phyloP scores from a whole-genome alignment of 208 protist species.

The Trypanosoma scelopori region DNA sequence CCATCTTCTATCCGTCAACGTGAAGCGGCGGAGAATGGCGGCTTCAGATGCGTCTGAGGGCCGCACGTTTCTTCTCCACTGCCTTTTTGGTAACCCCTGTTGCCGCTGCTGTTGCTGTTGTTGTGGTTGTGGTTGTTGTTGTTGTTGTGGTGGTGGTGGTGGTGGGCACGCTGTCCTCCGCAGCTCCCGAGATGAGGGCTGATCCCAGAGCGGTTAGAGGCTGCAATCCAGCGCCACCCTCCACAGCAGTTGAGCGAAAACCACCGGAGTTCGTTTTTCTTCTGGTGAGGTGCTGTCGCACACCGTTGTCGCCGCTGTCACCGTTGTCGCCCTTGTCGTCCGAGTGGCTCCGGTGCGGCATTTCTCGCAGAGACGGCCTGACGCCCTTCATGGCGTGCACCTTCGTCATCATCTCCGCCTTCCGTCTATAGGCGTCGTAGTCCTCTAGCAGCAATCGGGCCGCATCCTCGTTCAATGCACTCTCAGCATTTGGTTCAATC shows the following conservation, averaged over 20 bases:
- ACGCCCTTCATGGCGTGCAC: constrained; percentile 56
- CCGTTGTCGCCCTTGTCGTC: constrained; percentile 4
- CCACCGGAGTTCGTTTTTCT: not conserved
- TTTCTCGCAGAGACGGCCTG: constrained; percentile 23
- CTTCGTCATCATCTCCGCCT: constrained; percentile 79
- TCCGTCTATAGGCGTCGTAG: constrained; percentile 84
- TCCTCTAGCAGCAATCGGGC: constrained; percentile 96
- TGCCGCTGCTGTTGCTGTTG: too few species aligned
- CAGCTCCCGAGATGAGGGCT: not conserved
- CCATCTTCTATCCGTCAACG: not conserved
- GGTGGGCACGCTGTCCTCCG: not conserved
- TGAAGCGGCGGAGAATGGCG: not conserved
- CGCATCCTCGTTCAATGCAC: constrained; percentile 98
- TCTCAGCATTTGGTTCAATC: constrained; percentile 98
- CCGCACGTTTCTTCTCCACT: constrained; percentile 59
- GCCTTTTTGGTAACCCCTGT: constrained; percentile 30
- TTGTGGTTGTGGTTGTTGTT: too few species aligned
- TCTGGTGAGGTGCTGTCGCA: not conserved
- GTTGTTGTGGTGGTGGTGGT: too few species aligned
- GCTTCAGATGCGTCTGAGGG: constrained; percentile 50
- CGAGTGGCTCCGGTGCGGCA: not conserved
- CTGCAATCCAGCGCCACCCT: not conserved
- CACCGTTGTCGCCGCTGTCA: not conserved
- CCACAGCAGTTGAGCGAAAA: not conserved
- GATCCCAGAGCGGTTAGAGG: constrained; percentile 5